Evolutionary conservation across 1,284 basidiomycete species (phyloP).

Genomic region (Heimioporus punctisporus): DNA sequence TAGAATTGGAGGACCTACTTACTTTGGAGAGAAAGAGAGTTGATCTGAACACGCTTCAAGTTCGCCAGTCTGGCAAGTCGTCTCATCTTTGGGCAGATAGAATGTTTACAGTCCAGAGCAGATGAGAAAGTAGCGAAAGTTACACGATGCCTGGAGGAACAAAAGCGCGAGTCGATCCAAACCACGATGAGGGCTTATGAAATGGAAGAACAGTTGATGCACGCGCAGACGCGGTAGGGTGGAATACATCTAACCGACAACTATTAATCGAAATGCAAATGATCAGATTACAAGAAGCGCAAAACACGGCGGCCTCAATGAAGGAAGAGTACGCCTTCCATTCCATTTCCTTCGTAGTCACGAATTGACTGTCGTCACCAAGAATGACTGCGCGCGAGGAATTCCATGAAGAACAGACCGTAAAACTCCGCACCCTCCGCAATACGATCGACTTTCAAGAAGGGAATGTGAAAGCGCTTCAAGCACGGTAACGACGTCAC

Average conservation of each 20-base stretch:
- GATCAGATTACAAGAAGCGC: conserved; percentile 30
- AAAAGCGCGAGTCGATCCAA: conserved; percentile 31
- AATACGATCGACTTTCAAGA: conserved; percentile 35
- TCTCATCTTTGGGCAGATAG: conserved; percentile 2
- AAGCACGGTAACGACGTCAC: conserved; percentile 24
- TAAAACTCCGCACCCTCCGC: conserved; percentile 30
- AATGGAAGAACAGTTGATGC: conserved; percentile 30
- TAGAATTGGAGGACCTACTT: conserved; percentile 42
- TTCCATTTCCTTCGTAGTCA: conserved; percentile 14
- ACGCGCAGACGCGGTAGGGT: conserved; percentile 23
- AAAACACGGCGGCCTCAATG: conserved; percentile 28
- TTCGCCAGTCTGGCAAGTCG: conserved; percentile 32
- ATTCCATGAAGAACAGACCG: conserved; percentile 22
- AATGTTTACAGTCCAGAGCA: conserved; percentile 19
- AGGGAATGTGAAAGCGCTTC: conserved; percentile 22
- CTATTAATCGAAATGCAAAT: conserved; percentile 13
- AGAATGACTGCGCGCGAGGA: conserved; percentile 27
- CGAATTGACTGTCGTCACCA: conserved; percentile 9
- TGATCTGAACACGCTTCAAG: conserved; percentile 23
- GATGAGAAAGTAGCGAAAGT: conserved; percentile 26
- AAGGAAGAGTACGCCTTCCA: conserved; percentile 32
- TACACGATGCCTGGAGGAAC: conserved; percentile 25
- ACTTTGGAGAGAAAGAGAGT: conserved; percentile 29
- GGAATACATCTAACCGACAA: not conserved
- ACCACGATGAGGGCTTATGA: conserved; percentile 20